A percentile compares a stretch with the other conserved stretches of the same genome.
Evolutionary conservation across 768 basidiomycete genomes (phyloP).

Genomic region (Cystobasidiopsis lactophilus): DNA sequence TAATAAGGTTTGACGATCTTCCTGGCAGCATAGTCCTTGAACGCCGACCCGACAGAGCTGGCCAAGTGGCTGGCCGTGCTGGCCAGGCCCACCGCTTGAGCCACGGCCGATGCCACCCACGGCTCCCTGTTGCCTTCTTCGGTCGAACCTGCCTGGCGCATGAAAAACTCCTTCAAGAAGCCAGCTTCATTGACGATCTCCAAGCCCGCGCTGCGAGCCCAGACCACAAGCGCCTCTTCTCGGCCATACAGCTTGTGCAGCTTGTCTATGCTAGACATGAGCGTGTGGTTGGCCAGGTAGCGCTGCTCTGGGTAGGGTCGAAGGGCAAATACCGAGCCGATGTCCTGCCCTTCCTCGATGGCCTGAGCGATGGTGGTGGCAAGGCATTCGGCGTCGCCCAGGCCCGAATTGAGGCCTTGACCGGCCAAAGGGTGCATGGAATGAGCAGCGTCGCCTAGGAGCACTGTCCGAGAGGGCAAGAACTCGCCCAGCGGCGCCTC

Average conservation of each 20-base stretch:
- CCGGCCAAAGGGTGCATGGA: constrained; percentile 86
- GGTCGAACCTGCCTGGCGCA: constrained; percentile 49
- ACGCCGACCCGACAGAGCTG: no score
- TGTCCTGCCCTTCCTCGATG: constrained; percentile 46
- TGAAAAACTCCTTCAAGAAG: constrained; percentile 55
- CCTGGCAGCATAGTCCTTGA: no score
- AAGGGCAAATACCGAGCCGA: constrained; percentile 44
- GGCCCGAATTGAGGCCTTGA: constrained; percentile 84
- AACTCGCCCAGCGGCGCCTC: constrained; percentile 22
- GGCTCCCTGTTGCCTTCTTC: background rate
- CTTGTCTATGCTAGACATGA: constrained; percentile 70
- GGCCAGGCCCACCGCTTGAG: no score
- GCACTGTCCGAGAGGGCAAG: constrained; percentile 44
- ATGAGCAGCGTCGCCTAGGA: constrained; percentile 91
- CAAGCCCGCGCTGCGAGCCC: constrained; percentile 65
- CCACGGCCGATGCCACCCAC: no score
- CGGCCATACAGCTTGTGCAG: constrained; percentile 55
- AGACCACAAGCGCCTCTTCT: constrained; percentile 30
- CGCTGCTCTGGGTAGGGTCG: constrained; percentile 54
- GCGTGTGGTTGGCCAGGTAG: constrained; percentile 64
- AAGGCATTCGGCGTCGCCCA: constrained; percentile 60
- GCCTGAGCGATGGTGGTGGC: constrained; percentile 40
- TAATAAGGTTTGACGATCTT: no score
- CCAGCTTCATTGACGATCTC: constrained; percentile 81
- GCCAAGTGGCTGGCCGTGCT: no score